Base-by-base conservation (phyloP, 208 protist species). In the Zelonia costaricensis region DNA sequence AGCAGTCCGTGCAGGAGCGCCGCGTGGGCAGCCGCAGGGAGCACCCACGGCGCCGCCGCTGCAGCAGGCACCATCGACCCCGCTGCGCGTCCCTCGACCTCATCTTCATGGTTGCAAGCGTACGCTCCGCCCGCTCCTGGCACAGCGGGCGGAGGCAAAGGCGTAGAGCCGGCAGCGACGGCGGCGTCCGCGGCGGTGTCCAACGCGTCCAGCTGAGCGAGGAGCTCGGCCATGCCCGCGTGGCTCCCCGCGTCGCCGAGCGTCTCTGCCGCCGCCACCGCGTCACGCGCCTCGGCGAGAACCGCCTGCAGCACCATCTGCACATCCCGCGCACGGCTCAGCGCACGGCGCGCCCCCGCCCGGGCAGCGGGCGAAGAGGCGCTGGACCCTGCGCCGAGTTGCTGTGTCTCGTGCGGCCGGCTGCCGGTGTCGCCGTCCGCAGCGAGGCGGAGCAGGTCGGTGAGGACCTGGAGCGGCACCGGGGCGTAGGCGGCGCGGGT, bases 401-500 rank as follows among this genome's bases (percentile, higher is more conserved):
- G n/a, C n/a, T n/a, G n/a, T n/a, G n/a, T n/a, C n/a, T n/a, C n/a
- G n/a, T n/a, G n/a, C n/a, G n/a, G n/a, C n/a, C n/a, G n/a, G n/a
- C n/a, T n/a, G n/a, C n/a, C n/a, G n/a, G n/a, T n/a, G n/a, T n/a
- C n/a, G n/a, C n/a, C n/a, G 49, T 23, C 28, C 31, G 28, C 49
- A 15, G 64, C 43, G 18, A 69, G 57, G 15, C 48, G 39, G 23
- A 92, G 71, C 22, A 89, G 66, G 48, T 94, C 88, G 27, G 76
- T 46, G 8, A 91, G 48, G 22, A 94, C 77, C 16, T 70, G 66
- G 13, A 92, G 70, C 10, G 81, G 78, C 0, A 57, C 30, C 30
- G 79, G 78, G 8, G 85, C 83, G 66, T 90, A 94, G 22, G 83
- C 83, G 3, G 79, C 64, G 44, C 71, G 76, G 3, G 74, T 56